A percentile compares a stretch with the other conserved stretches of the same genome.
These are phyloP conservation scores for Cystobasidium ongulense DNA, from an alignment of 768 basidiomycete genomes.

Conservation along the genomic window DNA sequence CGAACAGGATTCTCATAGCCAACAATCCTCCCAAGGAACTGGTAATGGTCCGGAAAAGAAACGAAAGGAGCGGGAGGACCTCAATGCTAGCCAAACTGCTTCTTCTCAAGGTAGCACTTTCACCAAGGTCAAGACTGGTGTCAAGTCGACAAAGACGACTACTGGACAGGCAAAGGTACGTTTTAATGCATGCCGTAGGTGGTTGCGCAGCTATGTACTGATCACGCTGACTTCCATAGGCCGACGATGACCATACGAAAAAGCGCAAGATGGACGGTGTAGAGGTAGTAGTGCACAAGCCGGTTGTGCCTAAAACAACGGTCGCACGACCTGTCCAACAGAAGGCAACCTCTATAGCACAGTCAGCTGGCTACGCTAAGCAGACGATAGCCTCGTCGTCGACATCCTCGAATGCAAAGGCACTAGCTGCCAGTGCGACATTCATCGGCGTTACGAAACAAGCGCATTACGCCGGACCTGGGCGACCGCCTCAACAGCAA, in stretches of 20 bases:
- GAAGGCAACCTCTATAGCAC: not conserved
- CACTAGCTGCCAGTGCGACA: not conserved
- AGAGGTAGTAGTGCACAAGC: conserved; percentile 2
- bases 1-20: not conserved
- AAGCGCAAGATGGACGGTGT: conserved; percentile 24
- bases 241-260: conserved; percentile 9
- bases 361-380: not conserved
- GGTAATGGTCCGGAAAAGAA: conserved; percentile 7
- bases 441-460: not conserved
- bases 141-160: not conserved
- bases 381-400: not conserved
- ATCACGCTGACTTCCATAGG: not conserved
- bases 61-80: conserved; percentile 19
- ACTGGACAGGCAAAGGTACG: not conserved
- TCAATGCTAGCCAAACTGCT: not conserved
- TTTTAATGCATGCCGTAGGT: not conserved
- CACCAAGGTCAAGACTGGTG: not conserved
- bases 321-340: conserved; percentile 9
- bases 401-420: not conserved
- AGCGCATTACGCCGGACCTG: not conserved
- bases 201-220: not conserved
- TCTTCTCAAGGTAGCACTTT: conserved; percentile 12
- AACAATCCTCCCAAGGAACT: not conserved
- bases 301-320: conserved; percentile 14
- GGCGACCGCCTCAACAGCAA: not conserved